A percentile compares a stretch with the other conserved stretches of the same genome.
Conservation (phyloP, 139 green algal genomes). For the Chlamydomonas sphaeroides region DNA sequence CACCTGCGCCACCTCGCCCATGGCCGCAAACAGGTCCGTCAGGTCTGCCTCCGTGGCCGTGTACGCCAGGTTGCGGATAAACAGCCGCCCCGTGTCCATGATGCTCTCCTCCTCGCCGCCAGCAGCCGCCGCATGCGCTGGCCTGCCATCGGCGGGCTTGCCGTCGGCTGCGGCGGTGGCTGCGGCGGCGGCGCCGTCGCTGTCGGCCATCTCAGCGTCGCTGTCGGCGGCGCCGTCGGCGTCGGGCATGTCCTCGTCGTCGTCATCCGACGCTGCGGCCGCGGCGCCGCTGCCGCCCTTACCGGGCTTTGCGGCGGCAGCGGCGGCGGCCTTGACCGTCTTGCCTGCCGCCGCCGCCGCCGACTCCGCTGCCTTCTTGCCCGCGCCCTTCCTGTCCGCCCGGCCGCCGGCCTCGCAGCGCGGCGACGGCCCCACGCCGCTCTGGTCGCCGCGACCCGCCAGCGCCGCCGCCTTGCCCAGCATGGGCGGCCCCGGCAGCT, state of each 20-base stretch:
- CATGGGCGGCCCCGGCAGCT: not conserved
- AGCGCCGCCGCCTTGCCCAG: slow-evolving; percentile 4
- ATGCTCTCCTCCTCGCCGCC: slow-evolving; percentile 50
- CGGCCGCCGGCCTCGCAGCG: not conserved
- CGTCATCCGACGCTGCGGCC: too few relatives aligned
- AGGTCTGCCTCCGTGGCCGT: slow-evolving; percentile 89
- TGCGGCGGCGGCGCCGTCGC: slow-evolving; percentile 34
- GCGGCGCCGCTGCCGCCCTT: not conserved
- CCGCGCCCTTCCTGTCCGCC: not conserved
- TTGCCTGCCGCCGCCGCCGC: not conserved
- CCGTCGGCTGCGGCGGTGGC: not conserved
- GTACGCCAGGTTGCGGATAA: slow-evolving; percentile 96
- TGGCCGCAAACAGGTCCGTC: slow-evolving; percentile 72
- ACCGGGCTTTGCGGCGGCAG: not conserved
- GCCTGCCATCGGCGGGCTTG: slow-evolving; percentile 3
- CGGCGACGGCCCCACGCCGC: slow-evolving; percentile 32
- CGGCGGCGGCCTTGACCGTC: not conserved
- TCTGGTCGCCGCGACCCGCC: slow-evolving; percentile 41
- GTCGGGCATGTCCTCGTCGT: not conserved
- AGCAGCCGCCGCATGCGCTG: not conserved
- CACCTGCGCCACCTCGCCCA: slow-evolving; percentile 86
- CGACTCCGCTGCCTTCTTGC: slow-evolving; percentile 15
- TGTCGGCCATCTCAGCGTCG: slow-evolving; percentile 33
- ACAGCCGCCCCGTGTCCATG: slow-evolving; percentile 84
- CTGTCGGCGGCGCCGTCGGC: not conserved